Percentiles rank a stretch among this genome's conserved stretches.
Evolutionary conservation across 2,329 filamentous ascomycete genomes (phyloP).

Genomic region (Aspergillus clavatus): DNA sequence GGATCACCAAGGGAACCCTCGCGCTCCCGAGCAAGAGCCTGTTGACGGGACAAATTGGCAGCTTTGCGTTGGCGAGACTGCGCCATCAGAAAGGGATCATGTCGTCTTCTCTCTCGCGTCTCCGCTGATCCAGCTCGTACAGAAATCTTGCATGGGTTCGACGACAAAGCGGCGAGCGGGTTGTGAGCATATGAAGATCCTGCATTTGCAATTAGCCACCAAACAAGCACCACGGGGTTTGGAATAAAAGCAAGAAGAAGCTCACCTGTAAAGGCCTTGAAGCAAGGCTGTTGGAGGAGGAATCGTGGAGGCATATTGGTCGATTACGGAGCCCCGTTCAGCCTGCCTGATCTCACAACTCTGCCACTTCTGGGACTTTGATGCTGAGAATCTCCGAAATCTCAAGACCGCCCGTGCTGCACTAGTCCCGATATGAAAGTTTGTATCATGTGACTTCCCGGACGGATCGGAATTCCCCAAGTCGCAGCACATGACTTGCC

Average conservation of each 20-base stretch:
- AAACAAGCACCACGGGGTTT: too few relatives aligned
- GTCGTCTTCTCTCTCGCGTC: conserved; percentile 61
- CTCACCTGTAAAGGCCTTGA: conserved; percentile 59
- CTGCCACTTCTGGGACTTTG: conserved; percentile 5
- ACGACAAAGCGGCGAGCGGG: conserved; percentile 50
- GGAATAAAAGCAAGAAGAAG: conserved; percentile 15
- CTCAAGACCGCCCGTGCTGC: conserved; percentile 20
- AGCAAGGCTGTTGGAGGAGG: conserved; percentile 52
- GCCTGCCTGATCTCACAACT: conserved; percentile 4
- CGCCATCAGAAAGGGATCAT: conserved; percentile 77
- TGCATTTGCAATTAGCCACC: conserved; percentile 12
- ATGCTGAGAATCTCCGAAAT: conserved; percentile 26
- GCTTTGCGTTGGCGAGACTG: conserved; percentile 79
- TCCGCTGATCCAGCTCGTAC: conserved; percentile 62
- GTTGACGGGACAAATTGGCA: conserved; percentile 71
- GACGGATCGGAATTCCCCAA: conserved; percentile 5
- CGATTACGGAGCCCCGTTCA: conserved; percentile 1
- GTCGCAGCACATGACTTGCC: neutral
- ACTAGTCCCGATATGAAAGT: conserved; percentile 21
- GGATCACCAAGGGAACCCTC: conserved; percentile 67
- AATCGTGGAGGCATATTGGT: conserved; percentile 64
- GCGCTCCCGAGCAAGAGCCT: conserved; percentile 62
- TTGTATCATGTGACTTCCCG: conserved; percentile 15
- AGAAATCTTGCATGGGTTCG: conserved; percentile 46
- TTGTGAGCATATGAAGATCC: conserved; percentile 29